Conservation (phyloP, 192 early-diverging fungal species). For the Lobosporangium transversale region DNA sequence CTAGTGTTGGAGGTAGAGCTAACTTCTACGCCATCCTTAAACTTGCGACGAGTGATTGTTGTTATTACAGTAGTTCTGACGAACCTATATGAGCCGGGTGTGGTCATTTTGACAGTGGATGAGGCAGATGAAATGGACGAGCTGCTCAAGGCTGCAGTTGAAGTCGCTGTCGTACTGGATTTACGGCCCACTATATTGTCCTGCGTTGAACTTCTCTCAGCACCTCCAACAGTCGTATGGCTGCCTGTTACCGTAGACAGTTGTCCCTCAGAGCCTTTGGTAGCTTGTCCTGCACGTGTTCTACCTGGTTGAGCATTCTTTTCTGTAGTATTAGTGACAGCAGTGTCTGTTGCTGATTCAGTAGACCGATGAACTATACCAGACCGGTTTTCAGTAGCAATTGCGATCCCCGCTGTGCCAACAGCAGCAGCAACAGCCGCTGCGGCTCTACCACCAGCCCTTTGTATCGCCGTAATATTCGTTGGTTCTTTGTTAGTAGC, state of each 20-base stretch:
- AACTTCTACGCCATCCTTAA: constrained; percentile 21
- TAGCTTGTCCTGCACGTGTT: neutral
- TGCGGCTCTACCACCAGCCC: constrained; percentile 4
- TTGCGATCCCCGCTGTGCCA: constrained; percentile 2
- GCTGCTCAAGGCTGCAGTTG: too few species aligned
- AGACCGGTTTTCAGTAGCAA: constrained; percentile 6
- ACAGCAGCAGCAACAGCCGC: constrained; percentile 3
- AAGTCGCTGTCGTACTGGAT: neutral
- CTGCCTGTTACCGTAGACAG: neutral
- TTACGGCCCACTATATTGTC: too few species aligned
- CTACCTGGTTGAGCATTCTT: neutral
- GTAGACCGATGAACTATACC: neutral
- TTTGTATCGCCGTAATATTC: neutral
- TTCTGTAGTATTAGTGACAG: neutral
- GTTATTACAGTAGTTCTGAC: constrained; percentile 41
- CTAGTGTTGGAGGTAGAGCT: constrained; percentile 18
- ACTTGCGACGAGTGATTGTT: constrained; percentile 42
- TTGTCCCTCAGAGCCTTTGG: neutral
- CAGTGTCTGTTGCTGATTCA: neutral
- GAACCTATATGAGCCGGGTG: constrained; percentile 31
- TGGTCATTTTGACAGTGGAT: constrained; percentile 23
- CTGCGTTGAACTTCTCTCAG: too few species aligned
- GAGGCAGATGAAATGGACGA: neutral
- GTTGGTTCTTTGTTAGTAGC: neutral
- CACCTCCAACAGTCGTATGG: too few species aligned